phyloP scores from a whole-genome alignment of 495 filamentous ascomycete species.

The Trichoderma reesei region DNA sequence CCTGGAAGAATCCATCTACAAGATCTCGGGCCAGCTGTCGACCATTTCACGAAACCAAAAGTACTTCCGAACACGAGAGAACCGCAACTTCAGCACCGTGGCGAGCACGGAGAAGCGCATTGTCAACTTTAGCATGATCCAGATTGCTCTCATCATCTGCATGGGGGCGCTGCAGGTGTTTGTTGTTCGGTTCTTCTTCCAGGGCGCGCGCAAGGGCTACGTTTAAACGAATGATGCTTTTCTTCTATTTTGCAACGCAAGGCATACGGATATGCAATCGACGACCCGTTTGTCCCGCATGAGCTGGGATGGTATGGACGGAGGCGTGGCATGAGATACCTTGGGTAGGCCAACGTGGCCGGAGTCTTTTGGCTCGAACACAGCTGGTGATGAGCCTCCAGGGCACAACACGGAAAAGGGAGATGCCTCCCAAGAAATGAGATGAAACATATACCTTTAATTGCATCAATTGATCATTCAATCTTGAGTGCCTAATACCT shows the following conservation, averaged over 20 bases:
- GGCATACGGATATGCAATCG: background rate
- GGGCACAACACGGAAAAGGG: background rate
- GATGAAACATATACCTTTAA: background rate
- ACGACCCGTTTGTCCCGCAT: background rate
- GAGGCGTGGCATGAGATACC: background rate
- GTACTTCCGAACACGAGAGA: conserved; percentile 98
- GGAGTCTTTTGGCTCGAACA: background rate
- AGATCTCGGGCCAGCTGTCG: conserved; percentile 87
- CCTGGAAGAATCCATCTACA: conserved; percentile 92
- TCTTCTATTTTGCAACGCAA: background rate
- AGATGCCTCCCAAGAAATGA: background rate
- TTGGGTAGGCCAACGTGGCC: background rate
- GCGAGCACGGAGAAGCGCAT: conserved; percentile 90
- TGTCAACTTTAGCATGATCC: conserved; percentile 94
- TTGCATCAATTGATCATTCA: background rate
- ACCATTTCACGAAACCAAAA: conserved; percentile 97
- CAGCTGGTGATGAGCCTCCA: background rate
- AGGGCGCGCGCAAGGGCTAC: conserved; percentile 54
- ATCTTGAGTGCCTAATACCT: background rate
- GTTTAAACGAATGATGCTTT: conserved; percentile 29
- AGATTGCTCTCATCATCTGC: conserved; percentile 81
- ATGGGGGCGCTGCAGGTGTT: conserved; percentile 98
- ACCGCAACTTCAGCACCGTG: conserved; percentile 97
- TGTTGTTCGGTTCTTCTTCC: conserved; percentile 97
- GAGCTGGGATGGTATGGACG: background rate